Conservation (phyloP, 1,284 basidiomycete species). For the Heterobasidion parviporum region DNA sequence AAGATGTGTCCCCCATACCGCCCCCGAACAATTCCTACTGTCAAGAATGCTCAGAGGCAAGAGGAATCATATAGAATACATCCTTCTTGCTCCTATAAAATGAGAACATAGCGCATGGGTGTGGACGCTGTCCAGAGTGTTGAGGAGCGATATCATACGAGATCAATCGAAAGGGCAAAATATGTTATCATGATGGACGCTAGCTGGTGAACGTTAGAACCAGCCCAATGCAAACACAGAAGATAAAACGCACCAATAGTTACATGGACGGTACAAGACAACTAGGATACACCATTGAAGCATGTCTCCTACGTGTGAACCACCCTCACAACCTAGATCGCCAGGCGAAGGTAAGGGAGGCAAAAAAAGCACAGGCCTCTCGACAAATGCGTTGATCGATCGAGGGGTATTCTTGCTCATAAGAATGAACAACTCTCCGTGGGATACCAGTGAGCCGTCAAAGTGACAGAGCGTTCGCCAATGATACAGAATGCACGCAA, state of each 20-base stretch:
- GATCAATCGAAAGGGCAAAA: not conserved
- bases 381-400: constrained; percentile 1
- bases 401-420: constrained; percentile 55
- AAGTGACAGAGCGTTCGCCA: constrained; percentile 52
- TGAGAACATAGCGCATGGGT: constrained; percentile 71
- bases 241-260: constrained; percentile 1
- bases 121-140: constrained; percentile 82
- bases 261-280: not conserved
- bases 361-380: constrained; percentile 31
- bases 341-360: constrained; percentile 26
- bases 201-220: no score
- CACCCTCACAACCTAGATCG: constrained; percentile 30
- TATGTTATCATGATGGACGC: not conserved
- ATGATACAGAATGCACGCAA: constrained; percentile 6
- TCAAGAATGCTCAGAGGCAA: constrained; percentile 14
- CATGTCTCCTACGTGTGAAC: constrained; percentile 54
- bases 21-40: constrained; percentile 10
- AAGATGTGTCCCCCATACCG: constrained; percentile 9
- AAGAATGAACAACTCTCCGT: constrained; percentile 77
- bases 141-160: constrained; percentile 43
- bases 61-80: constrained; percentile 10
- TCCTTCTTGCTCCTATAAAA: constrained; percentile 77
- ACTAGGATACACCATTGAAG: not conserved
- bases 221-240: no score
- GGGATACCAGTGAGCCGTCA: constrained; percentile 55